Evolutionary conservation across 2,329 filamentous ascomycete genomes (phyloP).

Genomic region (Phoma herbarum): DNA sequence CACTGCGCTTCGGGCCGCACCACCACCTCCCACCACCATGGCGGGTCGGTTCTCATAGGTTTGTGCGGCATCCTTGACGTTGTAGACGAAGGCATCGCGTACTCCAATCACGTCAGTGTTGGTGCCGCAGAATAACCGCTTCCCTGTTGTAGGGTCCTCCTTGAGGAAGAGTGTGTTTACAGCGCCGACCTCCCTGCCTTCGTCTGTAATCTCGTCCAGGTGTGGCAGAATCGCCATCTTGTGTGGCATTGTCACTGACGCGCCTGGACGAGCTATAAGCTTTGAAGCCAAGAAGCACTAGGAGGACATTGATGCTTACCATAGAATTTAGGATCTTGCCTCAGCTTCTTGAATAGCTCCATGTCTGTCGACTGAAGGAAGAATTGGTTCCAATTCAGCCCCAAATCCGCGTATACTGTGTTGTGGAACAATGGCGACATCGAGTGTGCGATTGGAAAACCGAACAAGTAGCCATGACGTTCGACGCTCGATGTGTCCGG

Average conservation of each 20-base stretch:
- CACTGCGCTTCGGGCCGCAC: constrained; percentile 78
- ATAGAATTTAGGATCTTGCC: constrained; percentile 67
- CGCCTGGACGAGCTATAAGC: constrained; percentile 57
- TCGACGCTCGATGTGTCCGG: constrained; percentile 38
- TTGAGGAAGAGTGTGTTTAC: constrained; percentile 80
- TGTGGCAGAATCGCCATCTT: constrained; percentile 78
- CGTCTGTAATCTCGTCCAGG: constrained; percentile 77
- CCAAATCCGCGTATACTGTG: constrained; percentile 60
- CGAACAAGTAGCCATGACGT: constrained; percentile 64
- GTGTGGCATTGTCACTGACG: constrained; percentile 83
- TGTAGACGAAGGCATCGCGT: constrained; percentile 70
- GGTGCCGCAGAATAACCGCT: constrained; percentile 70
- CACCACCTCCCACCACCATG: constrained; percentile 78
- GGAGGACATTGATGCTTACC: constrained; percentile 53
- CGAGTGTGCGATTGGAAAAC: constrained; percentile 65
- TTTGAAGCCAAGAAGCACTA: neutral
- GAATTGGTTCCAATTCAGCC: constrained; percentile 62
- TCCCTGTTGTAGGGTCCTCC: constrained; percentile 56
- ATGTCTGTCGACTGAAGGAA: constrained; percentile 57
- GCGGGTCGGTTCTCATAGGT: constrained; percentile 69
- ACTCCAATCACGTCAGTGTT: constrained; percentile 85
- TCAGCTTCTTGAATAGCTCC: constrained; percentile 57
- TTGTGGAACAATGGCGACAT: constrained; percentile 64
- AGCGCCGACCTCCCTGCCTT: constrained; percentile 76
- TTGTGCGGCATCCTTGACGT: constrained; percentile 55